These are phyloP conservation scores for Jacaranda copaia DNA, from an alignment of 257 asterid genomes.

Conservation along the genomic window DNA sequence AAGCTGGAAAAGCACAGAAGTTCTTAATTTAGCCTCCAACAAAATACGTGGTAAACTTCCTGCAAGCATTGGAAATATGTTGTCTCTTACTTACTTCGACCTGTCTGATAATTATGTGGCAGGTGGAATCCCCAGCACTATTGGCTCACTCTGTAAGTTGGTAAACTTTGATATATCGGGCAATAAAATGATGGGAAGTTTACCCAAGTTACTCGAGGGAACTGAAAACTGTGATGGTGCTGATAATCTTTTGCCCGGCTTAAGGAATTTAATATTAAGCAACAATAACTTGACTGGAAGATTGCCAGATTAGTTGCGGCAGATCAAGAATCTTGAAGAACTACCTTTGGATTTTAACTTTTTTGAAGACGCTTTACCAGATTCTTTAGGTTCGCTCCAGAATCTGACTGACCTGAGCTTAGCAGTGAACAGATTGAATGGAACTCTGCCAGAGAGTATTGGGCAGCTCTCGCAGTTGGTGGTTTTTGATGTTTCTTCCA, in stretches of 20 bases:
- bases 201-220: constrained; percentile 50
- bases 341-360: constrained; percentile 43
- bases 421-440: constrained; percentile 48
- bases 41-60: constrained; percentile 54
- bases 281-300: constrained; percentile 45
- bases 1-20: constrained; percentile 52
- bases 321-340: constrained; percentile 42
- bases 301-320: constrained; percentile 58
- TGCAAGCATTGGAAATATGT: constrained; percentile 47
- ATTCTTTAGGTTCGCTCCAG: constrained; percentile 48
- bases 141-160: constrained; percentile 54
- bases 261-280: constrained; percentile 39
- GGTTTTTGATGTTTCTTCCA: constrained; percentile 50
- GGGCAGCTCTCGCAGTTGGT: constrained; percentile 48
- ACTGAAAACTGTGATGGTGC: constrained; percentile 35
- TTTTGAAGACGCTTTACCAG: constrained; percentile 57
- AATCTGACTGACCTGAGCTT: constrained; percentile 41
- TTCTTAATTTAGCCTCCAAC: constrained; percentile 40
- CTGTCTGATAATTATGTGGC: constrained; percentile 42
- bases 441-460: constrained; percentile 50
- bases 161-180: constrained; percentile 42
- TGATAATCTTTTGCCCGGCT: constrained; percentile 37
- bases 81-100: constrained; percentile 39
- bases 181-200: constrained; percentile 46
- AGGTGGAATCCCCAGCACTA: constrained; percentile 53